These are phyloP conservation scores for Hordeum marinum DNA, from an alignment of 176 grass and related monocot species.

Conservation along the genomic window DNA sequence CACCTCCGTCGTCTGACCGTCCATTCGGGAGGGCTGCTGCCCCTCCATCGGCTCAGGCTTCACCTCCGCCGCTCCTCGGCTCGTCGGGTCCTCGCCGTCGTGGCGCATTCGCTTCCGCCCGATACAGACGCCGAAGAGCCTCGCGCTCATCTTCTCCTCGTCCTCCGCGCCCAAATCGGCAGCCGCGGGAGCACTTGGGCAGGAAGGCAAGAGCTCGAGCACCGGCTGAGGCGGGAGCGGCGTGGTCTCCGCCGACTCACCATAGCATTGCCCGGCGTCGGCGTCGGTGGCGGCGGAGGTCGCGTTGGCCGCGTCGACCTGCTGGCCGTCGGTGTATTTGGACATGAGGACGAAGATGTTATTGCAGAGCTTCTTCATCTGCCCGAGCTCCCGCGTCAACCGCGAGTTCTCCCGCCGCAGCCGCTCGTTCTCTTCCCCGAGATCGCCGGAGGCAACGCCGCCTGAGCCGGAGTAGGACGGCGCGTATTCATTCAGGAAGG, in stretches of 20 bases:
- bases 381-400: constrained; percentile 55
- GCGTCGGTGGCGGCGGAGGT: background rate
- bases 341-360: constrained; percentile 82
- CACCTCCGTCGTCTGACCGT: background rate
- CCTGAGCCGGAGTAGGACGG: constrained; percentile 32
- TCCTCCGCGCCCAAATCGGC: background rate
- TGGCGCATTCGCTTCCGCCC: constrained; percentile 49
- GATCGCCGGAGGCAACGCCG: constrained; percentile 16
- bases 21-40: background rate
- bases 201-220: constrained; percentile 54
- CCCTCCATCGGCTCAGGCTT: constrained; percentile 50
- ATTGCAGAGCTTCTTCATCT: constrained; percentile 89
- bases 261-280: constrained; percentile 8
- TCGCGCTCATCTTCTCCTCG: constrained; percentile 25
- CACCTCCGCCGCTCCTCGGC: constrained; percentile 11
- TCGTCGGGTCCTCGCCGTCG: background rate
- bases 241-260: constrained; percentile 22
- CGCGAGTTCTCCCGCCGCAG: constrained; percentile 61
- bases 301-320: background rate
- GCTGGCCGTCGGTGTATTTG: constrained; percentile 49
- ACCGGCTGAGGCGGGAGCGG: constrained; percentile 1
- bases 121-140: constrained; percentile 73
- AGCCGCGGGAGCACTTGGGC: background rate
- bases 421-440: constrained; percentile 60
- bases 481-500: background rate